Evolutionary conservation across 176 grass and related monocot genomes (phyloP), one percentile per base, ranked within the genome.

Genomic region (Hordeum marinum): DNA sequence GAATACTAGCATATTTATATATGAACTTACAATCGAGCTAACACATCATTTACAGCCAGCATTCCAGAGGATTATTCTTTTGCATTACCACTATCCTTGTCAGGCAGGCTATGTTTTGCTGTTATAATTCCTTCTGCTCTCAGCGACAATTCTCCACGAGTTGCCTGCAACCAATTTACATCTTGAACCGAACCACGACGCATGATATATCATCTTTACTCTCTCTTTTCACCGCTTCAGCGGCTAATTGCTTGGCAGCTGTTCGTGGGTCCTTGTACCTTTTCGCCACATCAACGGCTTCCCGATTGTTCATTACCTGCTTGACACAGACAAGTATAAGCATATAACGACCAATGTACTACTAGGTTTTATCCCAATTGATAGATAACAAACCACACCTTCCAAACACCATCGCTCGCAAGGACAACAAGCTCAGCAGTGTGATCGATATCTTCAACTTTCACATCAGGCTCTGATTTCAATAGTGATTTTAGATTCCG

Each of bases 171-270:
- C 31, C 13, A 62, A 83, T 81, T 91, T 75, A 93, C 52, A 60
- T 31, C 84, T 90, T 95, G 82, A 95, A 95, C 39, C 86, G 86
- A 86, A 95, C 94, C 83, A 95, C 94, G 13, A 95, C 83, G 9
- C 94, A 95, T 68, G 94, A 95, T 85, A 95, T 95, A 68, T 95
- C 94, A 60, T 95, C 94, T 87, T 95, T 95, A 76, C 90, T 95
- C 4, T 95, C 88, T 91, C 80, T 89, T 80, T 83, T 95, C 46
- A 89, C 21, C 3, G 94, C 94, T 79, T 93, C 90, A 1, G 77
- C 66, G 0, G 71, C 85, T 85, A 95, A 82, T 79, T 93, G 83
- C 73, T 87, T 95, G 43, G 94, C 90, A 68, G 90, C 94, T 72
- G 72, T 84, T 66, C 89, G 89, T 35, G 94, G 94, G 64, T 95